Conservation (phyloP, 164 flowering plant genomes). For the Aristolochia contorta region DNA sequence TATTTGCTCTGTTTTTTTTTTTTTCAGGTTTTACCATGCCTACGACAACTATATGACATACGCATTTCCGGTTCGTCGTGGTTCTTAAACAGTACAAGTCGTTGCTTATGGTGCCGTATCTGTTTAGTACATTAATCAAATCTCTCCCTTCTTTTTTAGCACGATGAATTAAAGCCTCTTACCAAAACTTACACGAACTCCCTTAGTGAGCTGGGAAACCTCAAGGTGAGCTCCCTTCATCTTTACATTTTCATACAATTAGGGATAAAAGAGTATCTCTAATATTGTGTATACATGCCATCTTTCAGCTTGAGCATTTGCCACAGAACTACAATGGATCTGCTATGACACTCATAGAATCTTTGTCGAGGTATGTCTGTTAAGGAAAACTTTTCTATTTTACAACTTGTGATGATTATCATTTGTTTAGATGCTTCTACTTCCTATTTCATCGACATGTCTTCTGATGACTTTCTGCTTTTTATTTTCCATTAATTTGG, state of each 20-base stretch:
- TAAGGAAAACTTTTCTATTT: too few relatives aligned
- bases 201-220: slow-evolving; percentile 93
- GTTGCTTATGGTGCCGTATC: neutral
- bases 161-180: slow-evolving; percentile 94
- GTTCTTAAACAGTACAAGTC: neutral
- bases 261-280: neutral
- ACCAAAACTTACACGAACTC: slow-evolving; percentile 77
- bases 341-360: slow-evolving; percentile 87
- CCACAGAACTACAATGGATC: slow-evolving; percentile 84
- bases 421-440: too few relatives aligned
- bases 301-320: slow-evolving; percentile 82
- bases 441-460: too few relatives aligned
- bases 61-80: slow-evolving; percentile 89
- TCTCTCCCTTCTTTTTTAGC: slow-evolving; percentile 36
- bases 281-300: slow-evolving; percentile 3
- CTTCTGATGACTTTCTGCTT: too few relatives aligned
- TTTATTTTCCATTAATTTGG: too few relatives aligned
- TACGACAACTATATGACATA: slow-evolving; percentile 85
- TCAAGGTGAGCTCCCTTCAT: slow-evolving; percentile 40
- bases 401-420: too few relatives aligned
- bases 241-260: neutral
- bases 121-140: neutral
- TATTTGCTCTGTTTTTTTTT: neutral
- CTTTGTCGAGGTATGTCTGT: slow-evolving; percentile 74
- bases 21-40: slow-evolving; percentile 95